A percentile compares a stretch with the other conserved stretches of the same genome.
Conservation (phyloP, 2,329 filamentous ascomycete species). For the Thermomyces lanuginosus region DNA sequence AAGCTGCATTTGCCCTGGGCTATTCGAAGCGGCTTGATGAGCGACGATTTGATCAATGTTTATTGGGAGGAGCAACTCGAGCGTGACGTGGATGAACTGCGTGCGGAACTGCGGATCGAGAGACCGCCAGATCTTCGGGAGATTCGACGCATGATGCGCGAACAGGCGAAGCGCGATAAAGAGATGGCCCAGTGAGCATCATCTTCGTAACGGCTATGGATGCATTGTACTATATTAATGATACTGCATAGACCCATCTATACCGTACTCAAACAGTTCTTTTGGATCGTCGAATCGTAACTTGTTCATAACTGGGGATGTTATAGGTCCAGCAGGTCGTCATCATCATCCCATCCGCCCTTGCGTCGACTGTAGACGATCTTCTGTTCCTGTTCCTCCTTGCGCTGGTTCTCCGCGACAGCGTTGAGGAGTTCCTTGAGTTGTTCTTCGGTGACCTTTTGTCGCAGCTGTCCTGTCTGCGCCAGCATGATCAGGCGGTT, state of each 20-base stretch:
- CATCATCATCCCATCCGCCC: slow-evolving; percentile 71
- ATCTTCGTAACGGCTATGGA: no score
- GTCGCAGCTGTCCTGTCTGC: slow-evolving; percentile 65
- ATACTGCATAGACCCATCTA: no score
- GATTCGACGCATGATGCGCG: slow-evolving; percentile 54
- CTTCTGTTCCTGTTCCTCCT: slow-evolving; percentile 50
- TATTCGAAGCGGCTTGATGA: slow-evolving; percentile 58
- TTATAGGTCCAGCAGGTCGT: slow-evolving; percentile 33
- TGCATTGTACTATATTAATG: no score
- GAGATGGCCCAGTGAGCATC: no score
- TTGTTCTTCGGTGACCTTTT: slow-evolving; percentile 82
- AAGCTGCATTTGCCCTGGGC: slow-evolving; percentile 67
- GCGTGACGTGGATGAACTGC: slow-evolving; percentile 61
- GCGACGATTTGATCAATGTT: slow-evolving; percentile 77
- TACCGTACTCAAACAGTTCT: no score
- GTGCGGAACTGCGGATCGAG: slow-evolving; percentile 65
- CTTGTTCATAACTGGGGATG: slow-evolving; percentile 1
- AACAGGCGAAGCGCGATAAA: slow-evolving; percentile 40
- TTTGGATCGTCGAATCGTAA: no score
- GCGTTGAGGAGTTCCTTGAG: slow-evolving; percentile 81
- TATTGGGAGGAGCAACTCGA: slow-evolving; percentile 95
- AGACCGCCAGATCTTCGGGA: slow-evolving; percentile 70
- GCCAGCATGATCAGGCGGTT: slow-evolving; percentile 86
- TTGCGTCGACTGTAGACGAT: slow-evolving; percentile 76
- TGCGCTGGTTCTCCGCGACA: slow-evolving; percentile 55